These are phyloP conservation scores for Cordyceps pruinosa DNA, from an alignment of 2,329 filamentous ascomycete genomes.

Conservation along the genomic window DNA sequence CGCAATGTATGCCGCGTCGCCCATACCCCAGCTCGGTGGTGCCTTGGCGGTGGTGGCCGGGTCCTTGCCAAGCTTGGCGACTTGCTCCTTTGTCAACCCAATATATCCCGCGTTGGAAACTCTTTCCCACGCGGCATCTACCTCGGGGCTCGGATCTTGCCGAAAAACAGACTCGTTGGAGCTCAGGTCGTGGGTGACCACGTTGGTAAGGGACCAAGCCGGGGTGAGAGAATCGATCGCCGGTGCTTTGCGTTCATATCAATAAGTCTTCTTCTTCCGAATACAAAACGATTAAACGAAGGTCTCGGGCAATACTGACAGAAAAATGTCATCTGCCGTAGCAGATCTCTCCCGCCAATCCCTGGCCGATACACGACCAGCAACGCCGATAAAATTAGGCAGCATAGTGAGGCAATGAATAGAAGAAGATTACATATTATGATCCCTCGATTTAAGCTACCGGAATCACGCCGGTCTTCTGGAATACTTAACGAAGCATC, in stretches of 20 bases:
- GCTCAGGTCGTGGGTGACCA: background rate
- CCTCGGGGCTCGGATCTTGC: conserved; percentile 4
- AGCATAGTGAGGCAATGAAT: background rate
- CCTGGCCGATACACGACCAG: background rate
- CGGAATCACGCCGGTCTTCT: too few relatives aligned
- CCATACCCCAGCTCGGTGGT: conserved; percentile 3
- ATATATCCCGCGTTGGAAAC: conserved; percentile 5
- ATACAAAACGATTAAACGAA: too few relatives aligned
- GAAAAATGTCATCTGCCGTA: background rate
- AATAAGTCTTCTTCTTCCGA: too few relatives aligned
- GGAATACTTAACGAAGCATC: too few relatives aligned
- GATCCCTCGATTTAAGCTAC: too few relatives aligned
- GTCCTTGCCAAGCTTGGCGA: conserved; percentile 6
- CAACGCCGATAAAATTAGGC: background rate
- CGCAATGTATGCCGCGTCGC: conserved; percentile 1
- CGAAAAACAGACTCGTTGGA: conserved; percentile 3
- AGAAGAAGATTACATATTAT: background rate
- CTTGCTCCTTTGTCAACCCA: conserved; percentile 1
- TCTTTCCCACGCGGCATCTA: conserved; percentile 2
- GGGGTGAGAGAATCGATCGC: background rate
- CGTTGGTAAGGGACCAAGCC: background rate
- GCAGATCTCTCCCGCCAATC: background rate
- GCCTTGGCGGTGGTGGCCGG: conserved; percentile 2
- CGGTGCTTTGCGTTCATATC: too few relatives aligned
- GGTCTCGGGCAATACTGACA: background rate